A percentile compares a stretch with the other conserved stretches of the same genome.
Evolutionary conservation across 2,329 filamentous ascomycete genomes (phyloP).

Genomic region (Epichloe elymi): DNA sequence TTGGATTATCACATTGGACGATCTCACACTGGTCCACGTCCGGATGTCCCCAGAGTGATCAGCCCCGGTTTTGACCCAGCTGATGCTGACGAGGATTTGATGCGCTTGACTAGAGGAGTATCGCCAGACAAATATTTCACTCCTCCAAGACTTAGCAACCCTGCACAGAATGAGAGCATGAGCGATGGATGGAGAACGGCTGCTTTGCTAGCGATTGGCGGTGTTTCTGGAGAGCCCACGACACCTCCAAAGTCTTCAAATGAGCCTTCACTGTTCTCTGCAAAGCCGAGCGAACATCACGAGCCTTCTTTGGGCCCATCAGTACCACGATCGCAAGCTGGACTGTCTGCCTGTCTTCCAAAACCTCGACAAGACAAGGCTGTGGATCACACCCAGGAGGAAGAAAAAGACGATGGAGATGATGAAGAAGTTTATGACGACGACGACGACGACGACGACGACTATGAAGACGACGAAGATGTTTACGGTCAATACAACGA

Average conservation of each 20-base stretch:
- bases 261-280: neutral
- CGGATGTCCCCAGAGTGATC: neutral
- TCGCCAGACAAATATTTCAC: neutral
- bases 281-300: conserved; percentile 1
- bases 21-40: neutral
- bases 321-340: neutral
- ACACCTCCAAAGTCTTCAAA: neutral
- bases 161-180: neutral
- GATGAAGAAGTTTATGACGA: neutral
- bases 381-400: neutral
- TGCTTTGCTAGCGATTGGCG: neutral
- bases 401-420: neutral
- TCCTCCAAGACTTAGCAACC: neutral
- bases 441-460: neutral
- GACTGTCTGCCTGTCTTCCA: neutral
- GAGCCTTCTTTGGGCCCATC: neutral
- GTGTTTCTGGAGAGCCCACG: neutral
- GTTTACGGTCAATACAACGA: neutral
- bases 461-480: neutral
- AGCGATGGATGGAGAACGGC: neutral
- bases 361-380: neutral
- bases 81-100: neutral
- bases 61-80: neutral
- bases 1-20: neutral
- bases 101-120: neutral